Base-by-base conservation (phyloP, 345 rosid species). In the Melaleuca quinquenervia region DNA sequence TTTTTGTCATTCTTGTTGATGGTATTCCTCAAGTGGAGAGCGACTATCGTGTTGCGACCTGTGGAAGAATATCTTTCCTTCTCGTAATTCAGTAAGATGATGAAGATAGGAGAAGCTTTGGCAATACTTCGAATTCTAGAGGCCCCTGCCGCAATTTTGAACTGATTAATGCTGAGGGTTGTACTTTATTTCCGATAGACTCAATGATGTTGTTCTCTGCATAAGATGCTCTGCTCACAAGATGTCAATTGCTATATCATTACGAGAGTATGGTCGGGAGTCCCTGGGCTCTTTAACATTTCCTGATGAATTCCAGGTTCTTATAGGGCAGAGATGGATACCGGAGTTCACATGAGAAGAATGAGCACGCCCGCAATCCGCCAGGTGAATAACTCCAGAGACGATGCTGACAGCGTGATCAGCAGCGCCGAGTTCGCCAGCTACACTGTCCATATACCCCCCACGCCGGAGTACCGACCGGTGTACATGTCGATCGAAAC, bases 391-490 rank as follows among this genome's bases (percentile, higher is more conserved):
- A 62, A 24, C 54, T 84, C 80, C 76, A 45, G 13, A 24, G 83
- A 75, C 9, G 82, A 84, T 12, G n/a, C 76, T 44, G 83, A 56
- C 50, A 80, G 83, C 50, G 85, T 54, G 78, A 53, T 70, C 83
- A 56, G 84, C 83, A 84, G 86, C 1, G 84, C 82, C 7, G 88
- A 87, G 80, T 84, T 87, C 58, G 84, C 82, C 8, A 87, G 50
- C 86, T 87, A 87, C 86, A 84, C 88, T 7, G 88, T 87, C 84
- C 88, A 87, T 12, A 84, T 84, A 60, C 88, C 85, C 36, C 51
- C 84, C 44, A 84, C 87, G 18, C 88, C 90, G 3, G 88, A 84
- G 50, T 84, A 86, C 84, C 84, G 82, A n/a, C 88, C 87, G 10
- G 36, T 84, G 87, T 84, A 82, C 51, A 70, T 53, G 70, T 86